Base-by-base conservation (phyloP, 2,329 filamentous ascomycete species). In the Aschersonia sp. region DNA sequence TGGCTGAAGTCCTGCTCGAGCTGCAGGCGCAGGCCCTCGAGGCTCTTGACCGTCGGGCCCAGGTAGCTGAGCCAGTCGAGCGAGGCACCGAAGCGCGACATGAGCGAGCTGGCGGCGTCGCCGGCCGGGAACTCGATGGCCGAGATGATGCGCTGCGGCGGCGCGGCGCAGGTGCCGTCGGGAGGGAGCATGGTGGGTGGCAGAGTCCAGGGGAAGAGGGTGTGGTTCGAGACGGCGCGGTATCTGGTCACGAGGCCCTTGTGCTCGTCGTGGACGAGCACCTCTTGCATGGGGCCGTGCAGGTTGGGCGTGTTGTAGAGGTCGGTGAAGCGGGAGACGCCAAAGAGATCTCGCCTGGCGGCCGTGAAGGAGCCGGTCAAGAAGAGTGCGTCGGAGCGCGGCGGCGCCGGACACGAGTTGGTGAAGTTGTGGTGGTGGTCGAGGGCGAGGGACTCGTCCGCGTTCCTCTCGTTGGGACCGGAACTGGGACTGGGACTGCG, bases 171-270 rank as follows among this genome's bases (percentile, higher is more conserved):
- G n/a, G 75, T 83, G 0, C 85, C 91, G 57, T 94, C 80, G 7
- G 69, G 65, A 0, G 89, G 88, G 3, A 96, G 74, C 55, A 94
- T 72, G 30, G 78, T 73, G 1, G 72, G 70, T 0, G 92, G 91
- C 0, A 98, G 69, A 0, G 92, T 97, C 91, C 91, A 97, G 0
- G 92, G 92, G 58, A 89, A 97, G 56, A 86, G 82, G 0, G 84
- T 91, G 61, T 89, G 82, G 57, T 94, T 94, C 1, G 80, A 81
- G 5, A 77, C 77, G 10, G 80, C 82, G 42, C 54, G 61, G 51
- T 62, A 66, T 31, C 56, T 58, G 30, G 56, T 62, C 5, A 65
- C 51, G 60, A 68, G 48, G n/a, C 49, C 58, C 75, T 58, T 61
- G 5, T 61, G 59, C 41, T 61, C 61, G 68, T 80, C 65, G 68